A percentile compares a stretch with the other conserved stretches of the same genome.
phyloP scores from a whole-genome alignment of 257 asterid species.

The Solanum piurae region DNA sequence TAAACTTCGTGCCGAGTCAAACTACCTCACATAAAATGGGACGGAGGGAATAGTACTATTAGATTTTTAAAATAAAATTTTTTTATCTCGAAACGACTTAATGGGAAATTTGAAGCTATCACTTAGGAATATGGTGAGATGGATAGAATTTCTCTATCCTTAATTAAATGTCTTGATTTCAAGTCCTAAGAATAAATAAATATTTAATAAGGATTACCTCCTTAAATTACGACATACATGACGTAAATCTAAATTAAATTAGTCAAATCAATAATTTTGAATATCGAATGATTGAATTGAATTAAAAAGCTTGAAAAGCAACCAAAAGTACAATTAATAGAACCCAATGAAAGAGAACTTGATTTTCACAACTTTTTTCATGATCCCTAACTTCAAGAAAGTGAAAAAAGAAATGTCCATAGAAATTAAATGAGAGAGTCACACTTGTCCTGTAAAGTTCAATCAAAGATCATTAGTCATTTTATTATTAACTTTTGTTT shows the following conservation, averaged over 20 bases:
- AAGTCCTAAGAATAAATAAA: rapidly evolving
- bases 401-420: not conserved
- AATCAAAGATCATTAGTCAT: not conserved
- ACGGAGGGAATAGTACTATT: not conserved
- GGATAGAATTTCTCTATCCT: not conserved
- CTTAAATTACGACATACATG: not conserved
- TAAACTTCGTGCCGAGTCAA: no score
- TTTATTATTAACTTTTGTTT: not conserved
- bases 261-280: not conserved
- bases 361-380: not conserved
- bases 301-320: not conserved
- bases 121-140: not conserved
- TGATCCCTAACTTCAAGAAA: not conserved
- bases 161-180: not conserved
- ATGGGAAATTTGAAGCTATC: not conserved
- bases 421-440: not conserved
- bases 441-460: not conserved
- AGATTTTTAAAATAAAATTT: not conserved
- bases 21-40: no score
- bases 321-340: not conserved
- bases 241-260: not conserved
- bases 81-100: not conserved
- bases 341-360: not conserved
- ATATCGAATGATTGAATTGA: not conserved
- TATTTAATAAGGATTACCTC: not conserved